Conservation (phyloP, 1,139 yeast genomes). For the Debaryomycetaceae sp. region DNA sequence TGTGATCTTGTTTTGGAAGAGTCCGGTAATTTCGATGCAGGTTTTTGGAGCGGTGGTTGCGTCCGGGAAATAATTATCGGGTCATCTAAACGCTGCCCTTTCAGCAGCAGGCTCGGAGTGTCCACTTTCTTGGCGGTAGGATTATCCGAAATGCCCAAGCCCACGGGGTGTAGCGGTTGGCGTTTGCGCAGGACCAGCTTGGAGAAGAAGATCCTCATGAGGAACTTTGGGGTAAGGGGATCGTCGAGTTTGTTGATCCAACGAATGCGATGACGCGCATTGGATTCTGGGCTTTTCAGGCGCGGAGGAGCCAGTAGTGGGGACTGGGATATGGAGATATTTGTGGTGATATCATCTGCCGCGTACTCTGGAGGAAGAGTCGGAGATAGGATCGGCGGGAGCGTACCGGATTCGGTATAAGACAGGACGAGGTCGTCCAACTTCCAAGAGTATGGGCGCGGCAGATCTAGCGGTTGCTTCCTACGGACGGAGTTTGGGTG, state of each 20-base stretch:
- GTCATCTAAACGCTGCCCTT: too few species aligned
- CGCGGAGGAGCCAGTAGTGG: too few species aligned
- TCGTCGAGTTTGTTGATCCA: constrained; percentile 24
- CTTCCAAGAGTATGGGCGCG: constrained; percentile 19
- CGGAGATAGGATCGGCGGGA: constrained; percentile 34
- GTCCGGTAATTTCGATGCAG: neutral
- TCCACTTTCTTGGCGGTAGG: neutral
- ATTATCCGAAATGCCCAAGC: neutral
- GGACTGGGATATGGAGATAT: too few species aligned
- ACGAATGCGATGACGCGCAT: constrained; percentile 10
- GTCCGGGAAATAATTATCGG: neutral
- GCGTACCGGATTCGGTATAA: constrained; percentile 22
- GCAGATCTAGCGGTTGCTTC: neutral
- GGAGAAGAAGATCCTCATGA: constrained; percentile 10
- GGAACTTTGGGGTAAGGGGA: constrained; percentile 17
- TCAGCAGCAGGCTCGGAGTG: neutral
- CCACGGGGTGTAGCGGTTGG: neutral
- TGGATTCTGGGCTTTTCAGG: neutral
- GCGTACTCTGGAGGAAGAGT: constrained; percentile 17
- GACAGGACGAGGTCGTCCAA: constrained; percentile 28
- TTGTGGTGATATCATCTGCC: too few species aligned
- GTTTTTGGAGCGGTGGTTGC: neutral
- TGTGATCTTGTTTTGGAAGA: too few species aligned
- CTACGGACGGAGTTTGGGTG: too few species aligned
- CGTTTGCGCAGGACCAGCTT: neutral